A percentile compares a stretch with the other conserved stretches of the same genome.
These are phyloP conservation scores for Annulohypoxylon stygium DNA, from an alignment of 495 filamentous ascomycete genomes.

Conservation along the genomic window DNA sequence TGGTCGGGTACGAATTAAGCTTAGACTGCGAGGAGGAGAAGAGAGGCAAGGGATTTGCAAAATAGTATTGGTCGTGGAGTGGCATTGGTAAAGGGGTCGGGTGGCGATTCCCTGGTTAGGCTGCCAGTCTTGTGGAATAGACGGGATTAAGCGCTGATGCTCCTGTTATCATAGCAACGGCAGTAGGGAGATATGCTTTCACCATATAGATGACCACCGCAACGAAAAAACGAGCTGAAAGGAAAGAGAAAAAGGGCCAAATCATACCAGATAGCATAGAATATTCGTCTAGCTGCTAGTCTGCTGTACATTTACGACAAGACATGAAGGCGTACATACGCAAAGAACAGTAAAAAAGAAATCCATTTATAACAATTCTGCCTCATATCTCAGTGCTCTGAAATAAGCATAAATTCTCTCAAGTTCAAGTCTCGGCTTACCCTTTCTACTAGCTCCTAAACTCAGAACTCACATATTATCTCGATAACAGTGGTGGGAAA, in stretches of 20 bases:
- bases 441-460: not conserved
- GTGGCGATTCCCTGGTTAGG: too few species aligned
- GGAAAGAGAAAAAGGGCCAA: not conserved
- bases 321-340: conserved; percentile 2
- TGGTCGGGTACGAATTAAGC: conserved; percentile 56
- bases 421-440: not conserved
- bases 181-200: not conserved
- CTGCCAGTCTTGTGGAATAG: too few species aligned
- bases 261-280: conserved; percentile 1
- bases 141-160: not conserved
- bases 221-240: not conserved
- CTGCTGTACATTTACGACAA: conserved; percentile 16
- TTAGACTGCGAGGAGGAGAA: not conserved
- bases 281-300: not conserved
- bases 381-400: not conserved
- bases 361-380: not conserved
- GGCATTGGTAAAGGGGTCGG: too few species aligned
- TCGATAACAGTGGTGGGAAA: not conserved
- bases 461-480: not conserved
- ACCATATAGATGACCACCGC: not conserved
- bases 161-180: not conserved
- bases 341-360: not conserved
- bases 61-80: too few species aligned
- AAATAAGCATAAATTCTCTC: not conserved
- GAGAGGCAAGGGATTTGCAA: too few species aligned